Conservation (phyloP, 2,329 filamentous ascomycete species). For the Fusarium sp. region DNA sequence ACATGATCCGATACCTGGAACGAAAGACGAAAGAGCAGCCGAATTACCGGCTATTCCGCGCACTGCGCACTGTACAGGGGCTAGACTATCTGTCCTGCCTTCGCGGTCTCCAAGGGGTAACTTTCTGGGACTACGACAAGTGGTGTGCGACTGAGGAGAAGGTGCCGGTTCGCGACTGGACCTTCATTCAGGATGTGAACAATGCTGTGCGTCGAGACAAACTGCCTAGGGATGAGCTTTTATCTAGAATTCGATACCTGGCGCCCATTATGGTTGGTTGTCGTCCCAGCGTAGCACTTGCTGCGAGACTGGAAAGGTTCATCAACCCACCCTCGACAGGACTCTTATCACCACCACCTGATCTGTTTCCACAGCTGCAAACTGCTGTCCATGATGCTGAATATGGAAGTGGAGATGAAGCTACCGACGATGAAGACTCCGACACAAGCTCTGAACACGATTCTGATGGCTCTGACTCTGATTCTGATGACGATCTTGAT, state of each 20-base stretch:
- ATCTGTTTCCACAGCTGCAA: constrained; percentile 15
- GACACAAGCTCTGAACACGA: not conserved
- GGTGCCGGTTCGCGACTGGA: constrained; percentile 45
- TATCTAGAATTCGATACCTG: constrained; percentile 39
- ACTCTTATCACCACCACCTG: constrained; percentile 11
- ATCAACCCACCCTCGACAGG: not conserved
- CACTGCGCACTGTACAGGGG: constrained; percentile 57
- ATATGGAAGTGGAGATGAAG: not conserved
- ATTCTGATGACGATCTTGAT: not conserved
- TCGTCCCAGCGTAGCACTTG: constrained; percentile 6
- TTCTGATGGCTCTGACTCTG: not conserved
- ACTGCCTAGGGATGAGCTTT: not conserved
- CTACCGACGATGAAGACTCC: not conserved
- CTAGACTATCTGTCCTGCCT: constrained; percentile 58
- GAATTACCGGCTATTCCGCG: constrained; percentile 53
- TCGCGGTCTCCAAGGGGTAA: constrained; percentile 56
- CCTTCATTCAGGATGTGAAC: constrained; percentile 48
- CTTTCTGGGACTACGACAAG: constrained; percentile 56
- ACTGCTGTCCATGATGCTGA: not conserved
- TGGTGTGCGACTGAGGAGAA: constrained; percentile 22
- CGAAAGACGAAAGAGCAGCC: constrained; percentile 53
- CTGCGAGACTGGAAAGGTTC: not conserved
- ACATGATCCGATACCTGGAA: constrained; percentile 42
- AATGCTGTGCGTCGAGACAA: constrained; percentile 42
- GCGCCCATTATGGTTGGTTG: constrained; percentile 37